Evolutionary conservation across 1,284 basidiomycete species (phyloP).

Genomic region (Neolentinus lepideus): DNA sequence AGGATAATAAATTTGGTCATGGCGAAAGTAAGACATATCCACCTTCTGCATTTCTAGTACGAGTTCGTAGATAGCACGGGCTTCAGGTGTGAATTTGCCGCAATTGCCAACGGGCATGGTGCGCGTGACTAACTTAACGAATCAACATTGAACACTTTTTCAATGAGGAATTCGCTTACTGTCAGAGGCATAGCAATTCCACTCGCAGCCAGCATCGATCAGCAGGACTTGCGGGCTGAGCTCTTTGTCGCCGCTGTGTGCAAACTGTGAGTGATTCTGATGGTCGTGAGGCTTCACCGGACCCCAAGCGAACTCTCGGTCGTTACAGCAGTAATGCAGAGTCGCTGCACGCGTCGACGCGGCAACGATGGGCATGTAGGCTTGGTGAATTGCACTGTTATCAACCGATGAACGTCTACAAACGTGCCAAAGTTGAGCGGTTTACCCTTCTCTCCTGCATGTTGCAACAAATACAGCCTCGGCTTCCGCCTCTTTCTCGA

Average conservation of each 20-base stretch:
- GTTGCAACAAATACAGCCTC: constrained; percentile 88
- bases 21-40: constrained; percentile 9
- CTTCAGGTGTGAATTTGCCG: constrained; percentile 78
- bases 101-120: constrained; percentile 86
- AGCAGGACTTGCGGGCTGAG: constrained; percentile 75
- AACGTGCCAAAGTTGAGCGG: background rate
- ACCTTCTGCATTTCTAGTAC: constrained; percentile 87
- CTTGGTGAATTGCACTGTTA: constrained; percentile 71
- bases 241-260: constrained; percentile 21
- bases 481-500: constrained; percentile 85
- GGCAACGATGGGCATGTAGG: constrained; percentile 87
- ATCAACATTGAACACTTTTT: too few species aligned
- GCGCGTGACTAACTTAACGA: constrained; percentile 48
- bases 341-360: constrained; percentile 80
- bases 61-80: constrained; percentile 74
- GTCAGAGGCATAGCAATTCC: constrained; percentile 75
- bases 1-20: background rate
- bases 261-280: constrained; percentile 40
- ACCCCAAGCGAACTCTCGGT: constrained; percentile 74
- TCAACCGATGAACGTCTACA: constrained; percentile 1
- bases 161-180: constrained; percentile 30
- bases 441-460: constrained; percentile 76
- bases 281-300: constrained; percentile 53
- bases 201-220: constrained; percentile 91
- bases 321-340: constrained; percentile 86